phyloP scores from a whole-genome alignment of 768 basidiomycete genomes.

The Plicaturopsis crispa region DNA sequence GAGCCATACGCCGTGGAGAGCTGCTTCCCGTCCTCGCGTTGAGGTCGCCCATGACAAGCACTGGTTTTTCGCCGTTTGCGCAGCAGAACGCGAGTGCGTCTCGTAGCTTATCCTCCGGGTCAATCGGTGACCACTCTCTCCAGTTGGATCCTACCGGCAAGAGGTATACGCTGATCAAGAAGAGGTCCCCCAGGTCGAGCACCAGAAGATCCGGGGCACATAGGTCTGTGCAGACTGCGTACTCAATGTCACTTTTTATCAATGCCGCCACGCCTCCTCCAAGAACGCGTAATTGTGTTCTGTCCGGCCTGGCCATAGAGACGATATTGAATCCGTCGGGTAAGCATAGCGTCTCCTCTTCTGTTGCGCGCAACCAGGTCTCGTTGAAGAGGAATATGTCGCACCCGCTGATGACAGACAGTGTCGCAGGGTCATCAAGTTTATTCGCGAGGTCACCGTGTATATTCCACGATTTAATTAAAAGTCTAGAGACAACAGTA shows the following conservation, averaged over 20 bases:
- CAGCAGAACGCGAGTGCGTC: too few species aligned
- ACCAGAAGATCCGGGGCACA: slow-evolving; percentile 7
- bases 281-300: neutral
- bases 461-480: slow-evolving; percentile 7
- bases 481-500: too few species aligned
- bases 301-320: slow-evolving; percentile 6
- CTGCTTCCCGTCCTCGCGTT: too few species aligned
- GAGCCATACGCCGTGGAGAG: too few species aligned
- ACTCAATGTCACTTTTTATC: neutral
- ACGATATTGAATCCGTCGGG: slow-evolving; percentile 4
- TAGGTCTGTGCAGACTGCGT: neutral
- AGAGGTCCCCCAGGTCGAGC: slow-evolving; percentile 1
- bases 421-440: neutral
- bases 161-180: slow-evolving; percentile 3
- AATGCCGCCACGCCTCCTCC: slow-evolving; percentile 6
- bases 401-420: neutral
- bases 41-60: too few species aligned
- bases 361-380: slow-evolving; percentile 4
- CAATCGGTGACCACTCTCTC: neutral
- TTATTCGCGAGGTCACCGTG: slow-evolving; percentile 6
- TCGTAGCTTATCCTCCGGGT: slow-evolving; percentile 2
- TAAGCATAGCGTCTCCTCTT: slow-evolving; percentile 5
- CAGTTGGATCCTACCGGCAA: slow-evolving; percentile 2
- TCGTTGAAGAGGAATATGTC: slow-evolving; percentile 6
- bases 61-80: too few species aligned